Conservation (phyloP, 768 basidiomycete species). For the Candolleomyces eurysporus region DNA sequence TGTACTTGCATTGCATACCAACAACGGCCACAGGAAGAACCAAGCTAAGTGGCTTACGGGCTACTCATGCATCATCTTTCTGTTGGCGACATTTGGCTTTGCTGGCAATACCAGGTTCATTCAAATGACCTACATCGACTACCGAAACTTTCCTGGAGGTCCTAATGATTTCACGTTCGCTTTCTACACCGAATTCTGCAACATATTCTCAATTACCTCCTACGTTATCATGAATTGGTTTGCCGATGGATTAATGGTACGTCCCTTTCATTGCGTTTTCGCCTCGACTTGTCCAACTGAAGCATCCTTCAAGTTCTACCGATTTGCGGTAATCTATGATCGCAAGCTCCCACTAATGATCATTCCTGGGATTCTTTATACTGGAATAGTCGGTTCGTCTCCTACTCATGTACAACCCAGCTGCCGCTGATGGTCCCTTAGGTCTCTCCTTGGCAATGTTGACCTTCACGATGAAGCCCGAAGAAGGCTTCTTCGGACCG, state of each 20-base stretch:
- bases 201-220: constrained; percentile 11
- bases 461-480: constrained; percentile 7
- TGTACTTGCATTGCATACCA: constrained; percentile 3
- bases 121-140: constrained; percentile 18
- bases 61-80: constrained; percentile 17
- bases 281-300: too few relatives aligned
- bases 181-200: constrained; percentile 9
- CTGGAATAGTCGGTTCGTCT: too few relatives aligned
- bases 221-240: constrained; percentile 19
- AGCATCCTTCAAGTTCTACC: constrained; percentile 8
- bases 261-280: not conserved
- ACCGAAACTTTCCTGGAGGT: constrained; percentile 18
- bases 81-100: constrained; percentile 19
- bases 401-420: not conserved
- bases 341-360: constrained; percentile 1
- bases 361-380: not conserved
- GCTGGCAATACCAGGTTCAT: constrained; percentile 18
- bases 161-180: constrained; percentile 10
- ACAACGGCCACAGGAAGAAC: not conserved
- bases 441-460: constrained; percentile 12
- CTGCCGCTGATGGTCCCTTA: not conserved
- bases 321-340: constrained; percentile 12
- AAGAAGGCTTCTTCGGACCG: constrained; percentile 13
- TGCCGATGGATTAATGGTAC: constrained; percentile 17
- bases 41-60: constrained; percentile 8